These are phyloP conservation scores for Hanseniaspora vineae DNA, from an alignment of 805 yeast species.

Conservation along the genomic window DNA sequence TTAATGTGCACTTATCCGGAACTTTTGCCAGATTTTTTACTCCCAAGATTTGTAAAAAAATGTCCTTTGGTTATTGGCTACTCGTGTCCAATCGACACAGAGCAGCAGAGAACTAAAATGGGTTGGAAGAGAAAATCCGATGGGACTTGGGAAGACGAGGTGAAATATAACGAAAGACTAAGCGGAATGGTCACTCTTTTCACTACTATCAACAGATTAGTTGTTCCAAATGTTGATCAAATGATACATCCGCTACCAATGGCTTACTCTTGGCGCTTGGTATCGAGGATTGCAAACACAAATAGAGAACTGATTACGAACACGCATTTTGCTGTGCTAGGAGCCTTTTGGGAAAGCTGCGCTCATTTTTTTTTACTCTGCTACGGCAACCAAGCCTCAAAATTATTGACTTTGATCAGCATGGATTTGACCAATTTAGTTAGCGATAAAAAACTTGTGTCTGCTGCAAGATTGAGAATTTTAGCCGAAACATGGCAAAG, in stretches of 20 bases:
- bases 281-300: slow-evolving; percentile 57
- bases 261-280: slow-evolving; percentile 49
- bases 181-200: slow-evolving; percentile 77
- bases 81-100: slow-evolving; percentile 62
- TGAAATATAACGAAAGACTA: slow-evolving; percentile 70
- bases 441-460: slow-evolving; percentile 44
- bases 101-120: slow-evolving; percentile 70
- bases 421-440: slow-evolving; percentile 41
- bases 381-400: slow-evolving; percentile 60
- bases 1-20: slow-evolving; percentile 38
- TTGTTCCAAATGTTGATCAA: slow-evolving; percentile 21
- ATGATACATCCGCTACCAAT: slow-evolving; percentile 43
- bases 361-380: slow-evolving; percentile 40
- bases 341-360: slow-evolving; percentile 89
- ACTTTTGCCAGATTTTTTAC: slow-evolving; percentile 23
- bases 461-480: slow-evolving; percentile 65
- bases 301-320: slow-evolving; percentile 36
- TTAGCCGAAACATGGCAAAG: slow-evolving; percentile 68
- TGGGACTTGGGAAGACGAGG: slow-evolving; percentile 35
- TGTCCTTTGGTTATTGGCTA: slow-evolving; percentile 85
- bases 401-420: slow-evolving; percentile 38
- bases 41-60: slow-evolving; percentile 80
- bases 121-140: slow-evolving; percentile 57
- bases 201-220: slow-evolving; percentile 54
- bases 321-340: slow-evolving; percentile 56